Evolutionary conservation across 2,329 filamentous ascomycete species (phyloP), one percentile per base, ranked within the genome.

Genomic region (Fusarium nurragi): DNA sequence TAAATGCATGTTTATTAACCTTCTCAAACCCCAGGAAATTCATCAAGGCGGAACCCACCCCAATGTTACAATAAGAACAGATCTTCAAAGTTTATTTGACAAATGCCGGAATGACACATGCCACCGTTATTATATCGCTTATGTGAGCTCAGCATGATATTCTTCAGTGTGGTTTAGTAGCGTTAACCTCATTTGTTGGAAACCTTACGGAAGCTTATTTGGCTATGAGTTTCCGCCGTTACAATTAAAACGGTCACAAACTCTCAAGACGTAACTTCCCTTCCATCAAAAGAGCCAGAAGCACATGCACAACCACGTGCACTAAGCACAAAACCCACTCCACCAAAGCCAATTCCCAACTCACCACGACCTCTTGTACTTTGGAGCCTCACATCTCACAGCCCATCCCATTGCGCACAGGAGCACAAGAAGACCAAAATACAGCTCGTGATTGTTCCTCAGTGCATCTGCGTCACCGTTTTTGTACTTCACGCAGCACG

Each of bases 371-470:
- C 25, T 30, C 22, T 37, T 37, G 26, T 49, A 43, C 11, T 10
- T 49, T 22, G n/a, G 48, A 44, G 40, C 63, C 53, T 66, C 58
- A 64, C 58, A 59, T 54, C 18, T 50, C 60, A 64, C 47, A 26
- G 49, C 21, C 41, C 40, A 28, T 48, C 43, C 22, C 37, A 60
- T 26, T n/a, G 19, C 2, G 5, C 18, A 59, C 55, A 54, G 32
- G 19, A 43, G 34, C 38, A 58, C 38, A 38, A 19, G 32, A 6
- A 38, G 6, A 36, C 21, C 36, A 21, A 30, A 30, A 14, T 26
- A 23, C n/a, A 45, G 21, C 32, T 51, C 34, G 36, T 60, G 59
- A 56, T 51, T 40, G 22, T 38, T 18, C 36, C 34, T 26, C 14
- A 18, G 25, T 41, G 22, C 36, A 51, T 44, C 14, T 55, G 51